These are phyloP conservation scores for Lipomyces chichibuensis DNA, from an alignment of 805 yeast species.

Conservation along the genomic window DNA sequence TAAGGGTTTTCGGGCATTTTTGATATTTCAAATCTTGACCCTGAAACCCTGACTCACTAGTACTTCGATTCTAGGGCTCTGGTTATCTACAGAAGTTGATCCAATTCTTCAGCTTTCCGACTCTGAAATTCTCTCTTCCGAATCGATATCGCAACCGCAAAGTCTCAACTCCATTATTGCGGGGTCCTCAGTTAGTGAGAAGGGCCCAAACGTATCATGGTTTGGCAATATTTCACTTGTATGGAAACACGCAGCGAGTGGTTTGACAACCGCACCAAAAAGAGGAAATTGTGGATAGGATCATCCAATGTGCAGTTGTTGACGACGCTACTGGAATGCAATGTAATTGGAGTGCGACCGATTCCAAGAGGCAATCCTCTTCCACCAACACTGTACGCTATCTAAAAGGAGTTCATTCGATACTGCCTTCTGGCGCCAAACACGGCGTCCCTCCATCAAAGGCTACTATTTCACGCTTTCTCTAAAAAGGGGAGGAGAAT, in stretches of 20 bases:
- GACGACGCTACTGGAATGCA: background rate
- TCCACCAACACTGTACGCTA: background rate
- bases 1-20: too few relatives aligned
- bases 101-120: constrained; percentile 4
- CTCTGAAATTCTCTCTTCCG: constrained; percentile 5
- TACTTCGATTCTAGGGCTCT: too few relatives aligned
- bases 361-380: constrained; percentile 3
- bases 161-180: background rate
- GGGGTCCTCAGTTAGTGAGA: background rate
- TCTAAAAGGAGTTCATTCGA: constrained; percentile 1
- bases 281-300: constrained; percentile 1
- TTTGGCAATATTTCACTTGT: background rate
- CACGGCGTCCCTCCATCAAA: background rate
- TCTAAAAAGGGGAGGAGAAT: background rate
- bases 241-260: constrained; percentile 4
- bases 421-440: background rate
- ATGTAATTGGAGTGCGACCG: background rate
- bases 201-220: background rate
- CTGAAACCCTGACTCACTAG: too few relatives aligned
- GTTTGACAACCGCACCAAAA: constrained; percentile 4
- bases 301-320: constrained; percentile 1
- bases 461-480: background rate
- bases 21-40: too few relatives aligned
- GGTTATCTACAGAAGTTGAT: background rate
- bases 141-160: background rate